Evolutionary conservation across 345 rosid genomes (phyloP), one percentile per base, ranked within the genome.

Genomic region (Populus tremula): DNA sequence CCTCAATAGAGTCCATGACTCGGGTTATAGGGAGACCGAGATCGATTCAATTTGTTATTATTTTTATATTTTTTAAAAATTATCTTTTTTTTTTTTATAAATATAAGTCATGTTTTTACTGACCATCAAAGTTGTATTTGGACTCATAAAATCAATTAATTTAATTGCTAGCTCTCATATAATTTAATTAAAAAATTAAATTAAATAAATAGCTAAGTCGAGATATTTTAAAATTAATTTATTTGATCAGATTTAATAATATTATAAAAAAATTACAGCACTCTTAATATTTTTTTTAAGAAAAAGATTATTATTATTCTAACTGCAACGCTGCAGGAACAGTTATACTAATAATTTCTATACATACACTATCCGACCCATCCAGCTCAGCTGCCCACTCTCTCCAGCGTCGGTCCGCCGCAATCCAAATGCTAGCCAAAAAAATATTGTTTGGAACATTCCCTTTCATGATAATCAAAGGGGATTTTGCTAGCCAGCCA

Each of bases 371-470:
- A 23, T n/a, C 6, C n/a, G 63, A 65, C 69, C 20, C n/a, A 16
- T 13, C 20, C 17, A 69, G 21, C 54, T 27, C 59, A 65, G 41
- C 27, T 27, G 59, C 71, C 31, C 11, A 21, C n/a, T 14, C 70
- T 50, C 31, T 11, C 54, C 91, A 64, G 89, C 91, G 87, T 88
- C 94, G 64, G 78, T 66, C 65, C 89, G 94, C 94, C 94, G 90
- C 94, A 74, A 76, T 78, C 80, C 80, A 73, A 54, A 63, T 77
- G 82, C 77, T 43, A 81, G 35, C 47, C 0, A 4, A 33, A 33
- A 41, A 65, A 59, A 77, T 13, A 29, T 56, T 39, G 54, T 56
- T 79, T 69, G 78, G 80, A 81, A 83, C 78, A 79, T 81, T 87
- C 86, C 67, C 78, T 67, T 71, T 27, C 5, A 45, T 70, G 53